Conservation (phyloP, 2,329 filamentous ascomycete species). For the Colletotrichum plurivorum region DNA sequence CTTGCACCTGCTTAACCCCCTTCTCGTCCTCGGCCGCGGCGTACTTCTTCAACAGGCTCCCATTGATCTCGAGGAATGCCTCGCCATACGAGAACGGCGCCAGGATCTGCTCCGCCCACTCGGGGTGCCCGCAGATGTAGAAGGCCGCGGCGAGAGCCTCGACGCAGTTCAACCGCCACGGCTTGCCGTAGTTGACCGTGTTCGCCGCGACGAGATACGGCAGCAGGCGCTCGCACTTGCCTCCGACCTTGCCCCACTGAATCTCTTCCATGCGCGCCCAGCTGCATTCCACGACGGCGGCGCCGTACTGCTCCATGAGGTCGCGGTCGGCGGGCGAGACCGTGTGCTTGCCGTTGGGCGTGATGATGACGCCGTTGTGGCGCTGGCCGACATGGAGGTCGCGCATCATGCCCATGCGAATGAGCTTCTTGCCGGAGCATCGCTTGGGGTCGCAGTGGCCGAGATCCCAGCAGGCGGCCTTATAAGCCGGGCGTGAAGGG, state of each 20-base stretch:
- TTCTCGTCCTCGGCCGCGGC: conserved; percentile 86
- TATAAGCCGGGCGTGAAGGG: conserved; percentile 72
- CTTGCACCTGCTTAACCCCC: conserved; percentile 86
- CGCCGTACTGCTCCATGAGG: conserved; percentile 88
- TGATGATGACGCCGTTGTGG: conserved; percentile 92
- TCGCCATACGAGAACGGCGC: conserved; percentile 89
- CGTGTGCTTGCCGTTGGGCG: conserved; percentile 90
- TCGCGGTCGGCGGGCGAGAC: conserved; percentile 87
- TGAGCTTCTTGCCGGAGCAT: conserved; percentile 95
- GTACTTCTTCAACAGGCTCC: conserved; percentile 84
- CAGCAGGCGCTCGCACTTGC: conserved; percentile 90
- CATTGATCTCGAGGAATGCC: conserved; percentile 93
- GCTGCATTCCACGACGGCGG: conserved; percentile 96
- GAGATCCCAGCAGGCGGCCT: conserved; percentile 97
- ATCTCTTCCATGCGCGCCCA: conserved; percentile 96
- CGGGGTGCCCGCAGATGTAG: conserved; percentile 89
- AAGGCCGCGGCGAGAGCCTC: conserved; percentile 95
- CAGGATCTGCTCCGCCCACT: conserved; percentile 90
- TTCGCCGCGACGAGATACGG: conserved; percentile 98
- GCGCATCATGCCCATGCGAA: conserved; percentile 93
- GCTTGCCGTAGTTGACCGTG: conserved; percentile 96
- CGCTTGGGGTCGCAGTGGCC: conserved; percentile 98
- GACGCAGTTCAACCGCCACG: conserved; percentile 95
- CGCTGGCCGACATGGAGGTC: conserved; percentile 93
- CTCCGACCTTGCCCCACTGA: conserved; percentile 91